Evolutionary conservation across 257 asterid species (phyloP).

Genomic region (Nemophila menziesii): DNA sequence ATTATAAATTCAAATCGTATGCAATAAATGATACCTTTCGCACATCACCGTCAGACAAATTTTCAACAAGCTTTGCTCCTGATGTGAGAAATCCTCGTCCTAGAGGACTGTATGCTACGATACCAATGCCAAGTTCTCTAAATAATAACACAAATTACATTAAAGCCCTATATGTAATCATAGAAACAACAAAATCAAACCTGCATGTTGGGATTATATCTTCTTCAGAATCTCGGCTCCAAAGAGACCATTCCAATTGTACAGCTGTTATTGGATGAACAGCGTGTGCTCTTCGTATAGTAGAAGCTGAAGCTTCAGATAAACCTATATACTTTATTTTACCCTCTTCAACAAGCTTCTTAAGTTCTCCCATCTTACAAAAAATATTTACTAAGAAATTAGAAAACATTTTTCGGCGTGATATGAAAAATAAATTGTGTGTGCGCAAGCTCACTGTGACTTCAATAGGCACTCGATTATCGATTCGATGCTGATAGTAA

Average conservation of each 20-base stretch:
- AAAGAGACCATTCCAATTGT: conserved; percentile 16
- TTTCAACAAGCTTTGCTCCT: conserved; percentile 13
- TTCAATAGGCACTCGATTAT: conserved; percentile 40
- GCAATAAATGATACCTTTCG: conserved; percentile 25
- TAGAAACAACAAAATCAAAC: neutral
- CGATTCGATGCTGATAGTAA: conserved; percentile 38
- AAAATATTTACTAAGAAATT: neutral
- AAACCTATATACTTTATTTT: conserved; percentile 16
- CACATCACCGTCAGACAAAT: conserved; percentile 12
- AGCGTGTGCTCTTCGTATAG: conserved; percentile 21
- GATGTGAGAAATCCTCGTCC: conserved; percentile 18
- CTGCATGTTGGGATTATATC: conserved; percentile 19
- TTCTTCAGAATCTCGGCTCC: conserved; percentile 15
- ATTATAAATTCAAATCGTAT: too few relatives aligned
- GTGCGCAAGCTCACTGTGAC: conserved; percentile 34
- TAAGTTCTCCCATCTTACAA: conserved; percentile 14
- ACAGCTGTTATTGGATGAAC: conserved; percentile 20
- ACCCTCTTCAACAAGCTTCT: conserved; percentile 19
- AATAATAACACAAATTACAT: neutral
- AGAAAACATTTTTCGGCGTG: too few relatives aligned
- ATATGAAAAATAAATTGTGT: neutral
- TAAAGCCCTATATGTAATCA: neutral
- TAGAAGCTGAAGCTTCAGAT: conserved; percentile 20
- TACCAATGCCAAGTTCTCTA: conserved; percentile 26
- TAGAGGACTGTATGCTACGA: conserved; percentile 31